These are phyloP conservation scores for Cylindrotheca fusiformis DNA, from an alignment of 108 stramenopile genomes.

Conservation along the genomic window DNA sequence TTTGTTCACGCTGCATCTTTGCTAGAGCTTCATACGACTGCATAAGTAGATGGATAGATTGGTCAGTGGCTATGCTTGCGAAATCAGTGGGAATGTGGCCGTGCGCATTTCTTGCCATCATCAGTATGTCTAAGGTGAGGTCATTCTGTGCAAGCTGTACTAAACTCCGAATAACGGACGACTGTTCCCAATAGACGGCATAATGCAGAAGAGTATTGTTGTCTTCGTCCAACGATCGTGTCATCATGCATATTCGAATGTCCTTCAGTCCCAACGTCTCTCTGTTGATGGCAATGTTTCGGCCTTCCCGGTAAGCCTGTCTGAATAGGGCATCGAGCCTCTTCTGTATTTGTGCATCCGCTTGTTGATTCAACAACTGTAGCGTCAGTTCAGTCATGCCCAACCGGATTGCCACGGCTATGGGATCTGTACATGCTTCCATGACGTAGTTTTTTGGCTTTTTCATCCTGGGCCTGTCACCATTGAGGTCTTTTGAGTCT, in stretches of 20 bases:
- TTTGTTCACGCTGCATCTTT: not conserved
- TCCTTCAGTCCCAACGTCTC: too few relatives aligned
- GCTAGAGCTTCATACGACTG: not conserved
- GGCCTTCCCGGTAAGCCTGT: too few relatives aligned
- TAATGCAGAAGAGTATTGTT: not conserved
- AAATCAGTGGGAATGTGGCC: slow-evolving; percentile 1
- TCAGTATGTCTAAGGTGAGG: not conserved
- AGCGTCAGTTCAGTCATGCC: slow-evolving; percentile 1
- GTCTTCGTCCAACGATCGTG: slow-evolving; percentile 8
- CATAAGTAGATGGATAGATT: not conserved
- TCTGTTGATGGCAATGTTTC: too few relatives aligned
- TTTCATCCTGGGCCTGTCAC: not conserved
- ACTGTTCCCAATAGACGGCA: slow-evolving; percentile 6
- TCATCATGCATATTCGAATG: too few relatives aligned
- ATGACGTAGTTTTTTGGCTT: slow-evolving; percentile 9
- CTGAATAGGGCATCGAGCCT: too few relatives aligned
- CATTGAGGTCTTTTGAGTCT: not conserved
- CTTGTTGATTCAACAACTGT: not conserved
- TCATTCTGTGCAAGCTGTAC: not conserved
- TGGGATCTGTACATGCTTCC: slow-evolving; percentile 2
- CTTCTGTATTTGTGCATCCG: not conserved
- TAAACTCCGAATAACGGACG: not conserved
- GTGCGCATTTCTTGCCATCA: slow-evolving; percentile 5
- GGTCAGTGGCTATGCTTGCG: slow-evolving; percentile 2
- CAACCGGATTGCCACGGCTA: slow-evolving; percentile 3